Evolutionary conservation across 345 rosid genomes (phyloP), one percentile per base, ranked within the genome.

Genomic region (Leavenworthia alabamica): DNA sequence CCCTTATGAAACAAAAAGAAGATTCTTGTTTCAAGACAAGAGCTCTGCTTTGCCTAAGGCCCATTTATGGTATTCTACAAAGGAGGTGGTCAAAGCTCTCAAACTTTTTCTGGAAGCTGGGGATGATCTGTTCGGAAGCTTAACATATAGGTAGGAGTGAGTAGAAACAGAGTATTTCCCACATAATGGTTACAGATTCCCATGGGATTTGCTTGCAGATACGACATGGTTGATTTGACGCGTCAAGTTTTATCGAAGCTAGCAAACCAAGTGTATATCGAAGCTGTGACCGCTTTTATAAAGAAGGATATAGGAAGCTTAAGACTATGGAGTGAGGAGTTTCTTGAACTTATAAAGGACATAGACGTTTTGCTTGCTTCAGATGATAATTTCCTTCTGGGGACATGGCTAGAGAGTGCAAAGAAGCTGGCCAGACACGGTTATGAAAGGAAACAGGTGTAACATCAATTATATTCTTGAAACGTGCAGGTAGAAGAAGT

Each of bases 351-450:
- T 44, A 82, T 92, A 66, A 76, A 77, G 73, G 96, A 92, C 67
- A 77, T 89, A 3, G 90, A 86, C 37, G 56, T 73, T 27, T 77
- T 92, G 50, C 89, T 92, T 72, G 95, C 93, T 53, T 81, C 96
- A 0, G 87, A 92, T 76, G 78, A 83, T 70, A 85, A 82, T 63
- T 92, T 86, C 47, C 83, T 89, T 41, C 84, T 92, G 0, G 98
- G 98, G 45, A 81, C 96, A 33, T 89, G 95, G 98, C 86, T 92
- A 36, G 83, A 86, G 76, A 89, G 95, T 56, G 92, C 96, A 13
- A 86, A 82, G 73, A 77, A 71, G 39, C 37, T 89, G 61, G 90
- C 93, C 19, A 52, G 67, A 32, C 77, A 77, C 78, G 70, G 80
- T 35, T 46, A 47, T 35, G 98, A 92, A 77, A 76, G 35, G 79